Base-by-base conservation (phyloP, 176 grass and related monocot genomes). In the Chloris gayana region DNA sequence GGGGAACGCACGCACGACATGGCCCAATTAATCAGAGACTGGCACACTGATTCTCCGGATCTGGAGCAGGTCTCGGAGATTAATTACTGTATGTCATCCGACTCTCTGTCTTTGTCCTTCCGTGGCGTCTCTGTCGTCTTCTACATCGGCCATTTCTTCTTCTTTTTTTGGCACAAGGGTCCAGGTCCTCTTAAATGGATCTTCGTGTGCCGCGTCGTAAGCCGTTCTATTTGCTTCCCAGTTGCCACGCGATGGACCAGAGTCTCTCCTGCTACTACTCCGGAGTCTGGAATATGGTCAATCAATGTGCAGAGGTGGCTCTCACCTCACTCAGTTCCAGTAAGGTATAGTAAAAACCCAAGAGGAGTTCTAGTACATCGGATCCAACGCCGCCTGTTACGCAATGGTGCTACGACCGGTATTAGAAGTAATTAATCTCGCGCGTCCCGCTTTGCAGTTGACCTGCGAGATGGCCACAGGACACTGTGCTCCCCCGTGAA, bases 381-480 rank as follows among this genome's bases (percentile, higher is more conserved):
- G 78, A 81, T 71, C 53, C 27, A 46, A 31, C 53, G 53, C 67
- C n/a, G n/a, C n/a, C n/a, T n/a, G n/a, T n/a, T n/a, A n/a, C n/a
- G n/a, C 42, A 30, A 49, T 71, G 26, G 26, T 14, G 5, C 14
- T 4, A 70, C 68, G 1, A n/a, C 14, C 7, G 0, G 1, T 1
- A 50, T 12, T 45, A 2, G 44, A 13, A 19, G 14, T 49, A 30
- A 14, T 27, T 17, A n/a, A 59, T 9, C 3, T 11, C 13, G 9
- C 37, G 54, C 37, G 54, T 47, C 64, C 19, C n/a, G n/a, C 51
- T 4, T 26, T 69, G 27, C n/a, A 44, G 64, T 77, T 70, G 65
- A 77, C 82, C 62, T 71, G 18, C 38, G 79, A 59, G 78, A 10
- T 24, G 29, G 13, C 38, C 68, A 34, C 2, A 5, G 38, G 31